These are phyloP conservation scores for Lantana camara DNA, from an alignment of 257 asterid genomes.

Conservation along the genomic window DNA sequence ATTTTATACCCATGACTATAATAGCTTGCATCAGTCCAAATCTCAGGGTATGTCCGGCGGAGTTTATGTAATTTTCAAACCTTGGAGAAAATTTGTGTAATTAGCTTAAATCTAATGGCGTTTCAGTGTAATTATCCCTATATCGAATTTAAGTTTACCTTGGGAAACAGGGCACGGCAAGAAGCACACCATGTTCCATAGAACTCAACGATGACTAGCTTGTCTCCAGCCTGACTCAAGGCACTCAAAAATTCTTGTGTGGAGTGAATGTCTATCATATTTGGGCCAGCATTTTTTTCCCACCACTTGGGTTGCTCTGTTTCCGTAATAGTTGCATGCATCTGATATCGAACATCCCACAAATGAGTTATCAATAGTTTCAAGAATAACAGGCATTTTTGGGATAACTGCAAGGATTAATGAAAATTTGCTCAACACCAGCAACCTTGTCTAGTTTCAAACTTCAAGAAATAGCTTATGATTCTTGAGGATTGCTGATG, in stretches of 20 bases:
- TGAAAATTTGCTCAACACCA: background rate
- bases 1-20: too few species aligned
- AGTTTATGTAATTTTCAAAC: too few species aligned
- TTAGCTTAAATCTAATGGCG: too few species aligned
- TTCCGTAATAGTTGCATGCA: conserved; percentile 55
- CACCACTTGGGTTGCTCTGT: conserved; percentile 77
- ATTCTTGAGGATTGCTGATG: background rate
- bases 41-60: too few species aligned
- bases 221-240: conserved; percentile 72
- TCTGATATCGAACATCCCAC: conserved; percentile 28
- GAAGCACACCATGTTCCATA: conserved; percentile 92
- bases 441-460: background rate
- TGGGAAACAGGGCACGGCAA: conserved; percentile 78
- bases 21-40: too few species aligned
- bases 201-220: conserved; percentile 72
- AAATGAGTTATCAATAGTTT: background rate
- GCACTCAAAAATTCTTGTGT: conserved; percentile 66
- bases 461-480: background rate
- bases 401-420: background rate
- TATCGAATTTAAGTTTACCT: conserved; percentile 37
- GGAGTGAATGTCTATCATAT: conserved; percentile 76
- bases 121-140: too few species aligned
- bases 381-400: background rate
- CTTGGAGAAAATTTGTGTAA: too few species aligned
- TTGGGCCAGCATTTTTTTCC: conserved; percentile 75